Percentiles rank a stretch among this genome's conserved stretches.
Conservation (phyloP, 2,329 filamentous ascomycete species). For the Monilinia vaccinii-corymbosi region DNA sequence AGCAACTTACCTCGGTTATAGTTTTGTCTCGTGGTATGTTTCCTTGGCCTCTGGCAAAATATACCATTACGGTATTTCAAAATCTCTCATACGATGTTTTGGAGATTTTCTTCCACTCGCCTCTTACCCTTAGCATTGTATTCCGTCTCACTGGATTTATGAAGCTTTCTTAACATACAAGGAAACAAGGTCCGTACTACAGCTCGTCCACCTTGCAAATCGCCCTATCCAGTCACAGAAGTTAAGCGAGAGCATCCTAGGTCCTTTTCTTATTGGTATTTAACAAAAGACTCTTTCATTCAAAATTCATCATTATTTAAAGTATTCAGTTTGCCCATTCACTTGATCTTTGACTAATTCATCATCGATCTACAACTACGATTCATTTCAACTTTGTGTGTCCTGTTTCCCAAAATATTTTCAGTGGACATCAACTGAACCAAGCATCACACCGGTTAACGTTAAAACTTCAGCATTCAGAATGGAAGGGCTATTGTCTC, state of each 20-base stretch:
- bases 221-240: not conserved
- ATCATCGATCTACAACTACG: too few species aligned
- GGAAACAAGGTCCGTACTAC: slow-evolving; percentile 11
- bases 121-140: slow-evolving; percentile 9
- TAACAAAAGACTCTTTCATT: not conserved
- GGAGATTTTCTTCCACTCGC: slow-evolving; percentile 5
- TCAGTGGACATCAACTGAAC: not conserved
- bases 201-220: not conserved
- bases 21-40: not conserved
- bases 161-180: slow-evolving; percentile 14
- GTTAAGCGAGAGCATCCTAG: not conserved
- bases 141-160: slow-evolving; percentile 17
- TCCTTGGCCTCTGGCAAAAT: not conserved
- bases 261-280: not conserved
- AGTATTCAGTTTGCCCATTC: not conserved
- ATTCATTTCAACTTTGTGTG: too few species aligned
- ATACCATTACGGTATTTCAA: not conserved
- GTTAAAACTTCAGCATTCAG: not conserved
- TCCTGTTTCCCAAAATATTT: not conserved
- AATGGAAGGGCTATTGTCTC: not conserved
- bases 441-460: not conserved
- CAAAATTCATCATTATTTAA: not conserved
- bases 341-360: not conserved
- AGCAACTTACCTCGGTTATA: slow-evolving; percentile 4
- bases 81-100: not conserved